A percentile compares a stretch with the other conserved stretches of the same genome.
These are phyloP conservation scores for Suillus variegatus DNA, from an alignment of 768 basidiomycete species.

Conservation along the genomic window DNA sequence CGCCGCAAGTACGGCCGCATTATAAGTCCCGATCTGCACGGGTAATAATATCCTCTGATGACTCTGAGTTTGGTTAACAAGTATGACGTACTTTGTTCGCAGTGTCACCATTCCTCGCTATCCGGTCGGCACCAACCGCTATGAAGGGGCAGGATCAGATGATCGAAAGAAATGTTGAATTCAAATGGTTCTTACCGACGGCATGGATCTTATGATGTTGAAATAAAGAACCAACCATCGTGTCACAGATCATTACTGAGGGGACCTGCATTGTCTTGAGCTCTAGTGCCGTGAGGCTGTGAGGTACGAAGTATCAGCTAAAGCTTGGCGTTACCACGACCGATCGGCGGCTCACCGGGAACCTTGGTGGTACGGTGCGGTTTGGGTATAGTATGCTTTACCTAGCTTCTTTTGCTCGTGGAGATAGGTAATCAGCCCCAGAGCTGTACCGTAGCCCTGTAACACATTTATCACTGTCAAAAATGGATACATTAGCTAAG, in stretches of 20 bases:
- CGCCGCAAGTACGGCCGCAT: slow-evolving; percentile 89
- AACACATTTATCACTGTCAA: background rate
- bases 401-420: slow-evolving; percentile 76
- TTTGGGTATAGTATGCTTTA: slow-evolving; percentile 91
- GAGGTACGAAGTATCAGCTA: background rate
- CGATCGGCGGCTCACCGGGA: slow-evolving; percentile 50
- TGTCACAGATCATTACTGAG: slow-evolving; percentile 94
- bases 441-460: slow-evolving; percentile 93
- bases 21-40: slow-evolving; percentile 84
- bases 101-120: slow-evolving; percentile 93
- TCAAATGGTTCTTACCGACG: slow-evolving; percentile 52
- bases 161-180: background rate
- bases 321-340: background rate
- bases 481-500: slow-evolving; percentile 1
- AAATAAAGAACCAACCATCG: slow-evolving; percentile 95
- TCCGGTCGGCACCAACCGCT: slow-evolving; percentile 88
- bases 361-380: slow-evolving; percentile 93
- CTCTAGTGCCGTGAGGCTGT: slow-evolving; percentile 86
- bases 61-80: background rate
- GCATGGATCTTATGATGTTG: slow-evolving; percentile 84
- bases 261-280: slow-evolving; percentile 83
- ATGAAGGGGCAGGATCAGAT: slow-evolving; percentile 1
- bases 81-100: slow-evolving; percentile 77
- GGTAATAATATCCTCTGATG: slow-evolving; percentile 1
- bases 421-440: slow-evolving; percentile 91